Conservation (phyloP, 116 monocot genomes). For the Iris pallida region DNA sequence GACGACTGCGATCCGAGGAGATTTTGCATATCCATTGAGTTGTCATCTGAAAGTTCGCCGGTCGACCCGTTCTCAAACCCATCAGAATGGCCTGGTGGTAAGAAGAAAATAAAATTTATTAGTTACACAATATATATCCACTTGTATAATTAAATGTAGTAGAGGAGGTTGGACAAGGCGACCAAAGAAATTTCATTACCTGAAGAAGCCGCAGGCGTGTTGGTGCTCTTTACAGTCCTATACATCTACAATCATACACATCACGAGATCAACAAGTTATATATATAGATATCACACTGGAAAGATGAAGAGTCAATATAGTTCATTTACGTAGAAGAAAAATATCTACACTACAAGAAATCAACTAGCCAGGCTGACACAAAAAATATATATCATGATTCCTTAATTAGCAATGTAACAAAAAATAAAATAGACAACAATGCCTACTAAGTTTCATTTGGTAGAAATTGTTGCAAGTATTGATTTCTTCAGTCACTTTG, state of each 20-base stretch:
- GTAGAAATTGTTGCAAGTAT: no score
- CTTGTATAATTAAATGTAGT: background rate
- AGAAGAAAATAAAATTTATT: background rate
- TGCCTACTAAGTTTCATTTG: no score
- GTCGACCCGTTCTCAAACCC: constrained; percentile 68
- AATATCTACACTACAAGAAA: no score
- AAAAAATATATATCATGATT: no score
- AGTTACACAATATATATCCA: background rate
- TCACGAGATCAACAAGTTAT: no score
- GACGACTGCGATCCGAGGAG: constrained; percentile 13
- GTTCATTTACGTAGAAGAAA: no score
- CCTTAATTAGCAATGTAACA: no score
- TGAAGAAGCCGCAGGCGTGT: constrained; percentile 47
- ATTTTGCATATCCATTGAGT: constrained; percentile 31
- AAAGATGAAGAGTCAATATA: no score
- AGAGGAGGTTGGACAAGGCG: background rate
- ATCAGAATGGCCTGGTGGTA: constrained; percentile 40
- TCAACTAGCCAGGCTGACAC: no score
- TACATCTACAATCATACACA: constrained; percentile 40
- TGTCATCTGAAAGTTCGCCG: constrained; percentile 71
- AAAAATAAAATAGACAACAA: no score
- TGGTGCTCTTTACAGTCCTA: constrained; percentile 71
- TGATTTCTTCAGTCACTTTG: no score
- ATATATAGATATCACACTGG: no score
- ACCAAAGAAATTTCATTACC: constrained; percentile 5